Base-by-base conservation (phyloP, 2,329 filamentous ascomycete species). In the Diaporthe longicolla region DNA sequence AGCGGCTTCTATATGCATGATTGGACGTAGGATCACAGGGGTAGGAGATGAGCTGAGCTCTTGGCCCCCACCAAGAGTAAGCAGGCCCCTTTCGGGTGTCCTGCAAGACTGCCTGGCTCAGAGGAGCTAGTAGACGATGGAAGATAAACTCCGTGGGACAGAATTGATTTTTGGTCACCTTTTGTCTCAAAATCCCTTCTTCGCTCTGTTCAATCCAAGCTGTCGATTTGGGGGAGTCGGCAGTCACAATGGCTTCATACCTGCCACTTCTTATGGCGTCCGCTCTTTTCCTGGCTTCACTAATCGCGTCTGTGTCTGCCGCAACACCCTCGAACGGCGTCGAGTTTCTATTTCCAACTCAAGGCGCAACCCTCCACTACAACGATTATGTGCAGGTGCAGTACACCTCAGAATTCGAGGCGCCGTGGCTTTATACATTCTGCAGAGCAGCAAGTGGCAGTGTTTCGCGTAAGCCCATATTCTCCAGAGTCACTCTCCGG, bases 311-410 rank as follows among this genome's bases (percentile, higher is more conserved):
- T 35, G 63, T 40, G 45, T 68, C 48, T 37, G 70, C 57, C 45
- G 52, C 69, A 61, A 73, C 71, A 17, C 52, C 52, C 19, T 32
- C 52, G 17, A 73, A 70, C 35, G 61, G 71, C 13, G 71, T 73
- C 15, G 50, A 69, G 7, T 69, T 73, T 48, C 71, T 73, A 7
- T 73, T 73, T 35, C 71, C 61, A 13, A 73, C 71, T 11, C 43
- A 59, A 5, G 71, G 71, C 13, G 40, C 52, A n/a, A 59, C 71
- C 10, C 54, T 73, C 26, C 71, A 73, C 54, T 70, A 73, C 24
- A 69, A 73, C 40, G 71, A 73, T 54, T 69, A 69, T 48, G 71
- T 73, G n/a, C 29, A 58, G 32, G 71, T 73, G 19, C 61, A 73
- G 54, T 73, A 73, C n/a, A 69, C 32, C 7, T 73, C 71, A 10